A percentile compares a stretch with the other conserved stretches of the same genome.
These are phyloP conservation scores for Mixia osmundae DNA, from an alignment of 1,284 basidiomycete genomes.

Conservation along the genomic window DNA sequence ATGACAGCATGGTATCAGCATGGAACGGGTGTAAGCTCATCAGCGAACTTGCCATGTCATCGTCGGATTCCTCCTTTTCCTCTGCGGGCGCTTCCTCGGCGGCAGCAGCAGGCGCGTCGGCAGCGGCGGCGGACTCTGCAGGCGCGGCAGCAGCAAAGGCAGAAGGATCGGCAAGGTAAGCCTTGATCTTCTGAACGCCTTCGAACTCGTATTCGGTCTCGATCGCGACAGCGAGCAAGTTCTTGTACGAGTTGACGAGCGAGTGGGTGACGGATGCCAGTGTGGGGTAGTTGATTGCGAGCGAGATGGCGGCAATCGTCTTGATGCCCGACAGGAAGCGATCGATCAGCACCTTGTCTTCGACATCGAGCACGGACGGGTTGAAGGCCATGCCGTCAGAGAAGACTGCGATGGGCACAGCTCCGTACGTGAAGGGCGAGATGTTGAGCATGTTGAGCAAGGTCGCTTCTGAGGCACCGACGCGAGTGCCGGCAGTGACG, in stretches of 20 bases:
- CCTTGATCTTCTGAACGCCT: slow-evolving; percentile 9
- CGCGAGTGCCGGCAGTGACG: slow-evolving; percentile 71
- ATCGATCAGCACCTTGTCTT: slow-evolving; percentile 69
- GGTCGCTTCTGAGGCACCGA: slow-evolving; percentile 90
- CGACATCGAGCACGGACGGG: slow-evolving; percentile 76
- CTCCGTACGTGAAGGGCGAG: slow-evolving; percentile 78
- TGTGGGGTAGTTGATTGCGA: slow-evolving; percentile 89
- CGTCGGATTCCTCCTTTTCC: slow-evolving; percentile 9
- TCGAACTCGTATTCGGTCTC: slow-evolving; percentile 24
- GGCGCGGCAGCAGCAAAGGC: slow-evolving; percentile 8
- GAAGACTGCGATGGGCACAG: slow-evolving; percentile 85
- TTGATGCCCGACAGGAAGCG: slow-evolving; percentile 82
- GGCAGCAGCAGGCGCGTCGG: slow-evolving; percentile 5
- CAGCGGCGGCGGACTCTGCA: slow-evolving; percentile 7
- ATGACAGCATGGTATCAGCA: background rate
- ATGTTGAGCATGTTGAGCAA: slow-evolving; percentile 95
- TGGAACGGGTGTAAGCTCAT: background rate
- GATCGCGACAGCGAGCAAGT: slow-evolving; percentile 61
- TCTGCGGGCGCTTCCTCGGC: slow-evolving; percentile 8
- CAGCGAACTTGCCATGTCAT: background rate
- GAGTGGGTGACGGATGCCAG: slow-evolving; percentile 81
- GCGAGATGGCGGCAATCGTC: slow-evolving; percentile 81
- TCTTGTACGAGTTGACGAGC: slow-evolving; percentile 98
- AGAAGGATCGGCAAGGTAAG: slow-evolving; percentile 8
- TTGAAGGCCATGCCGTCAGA: slow-evolving; percentile 71